A percentile compares a stretch with the other conserved stretches of the same genome.
Evolutionary conservation across 2,329 filamentous ascomycete genomes (phyloP).

Genomic region (Hyphodiscus sp.): DNA sequence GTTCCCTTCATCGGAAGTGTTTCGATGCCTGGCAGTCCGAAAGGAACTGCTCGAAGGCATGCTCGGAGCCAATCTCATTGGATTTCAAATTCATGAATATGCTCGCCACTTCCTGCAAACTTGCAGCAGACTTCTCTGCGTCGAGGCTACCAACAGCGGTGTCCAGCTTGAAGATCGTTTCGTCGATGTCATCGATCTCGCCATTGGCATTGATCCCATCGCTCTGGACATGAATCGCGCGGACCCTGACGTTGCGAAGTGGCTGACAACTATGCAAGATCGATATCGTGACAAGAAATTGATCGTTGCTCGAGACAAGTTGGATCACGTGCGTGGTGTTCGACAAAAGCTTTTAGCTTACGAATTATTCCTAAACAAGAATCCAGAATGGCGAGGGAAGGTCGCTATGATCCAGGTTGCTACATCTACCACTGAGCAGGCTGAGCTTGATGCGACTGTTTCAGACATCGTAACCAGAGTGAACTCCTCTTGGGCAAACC

Average conservation of each 20-base stretch:
- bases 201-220: conserved; percentile 86
- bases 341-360: conserved; percentile 85
- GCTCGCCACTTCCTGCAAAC: conserved; percentile 92
- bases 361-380: conserved; percentile 89
- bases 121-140: conserved; percentile 83
- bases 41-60: conserved; percentile 87
- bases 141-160: conserved; percentile 82
- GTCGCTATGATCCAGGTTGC: conserved; percentile 92
- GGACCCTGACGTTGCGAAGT: conserved; percentile 66
- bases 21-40: conserved; percentile 81
- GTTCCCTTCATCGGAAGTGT: conserved; percentile 94
- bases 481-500: conserved; percentile 83
- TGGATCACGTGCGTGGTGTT: conserved; percentile 87
- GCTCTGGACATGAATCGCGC: conserved; percentile 66
- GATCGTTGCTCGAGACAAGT: conserved; percentile 89
- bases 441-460: conserved; percentile 79
- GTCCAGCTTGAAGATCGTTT: conserved; percentile 90
- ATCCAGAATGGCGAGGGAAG: conserved; percentile 82
- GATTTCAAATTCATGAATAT: conserved; percentile 92
- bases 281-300: conserved; percentile 83
- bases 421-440: conserved; percentile 81
- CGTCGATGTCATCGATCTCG: conserved; percentile 76
- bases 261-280: conserved; percentile 74
- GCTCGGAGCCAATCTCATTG: conserved; percentile 85
- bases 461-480: conserved; percentile 93